A percentile compares a stretch with the other conserved stretches of the same genome.
Conservation (phyloP, 1,284 basidiomycete species). For the Irpex sp. region DNA sequence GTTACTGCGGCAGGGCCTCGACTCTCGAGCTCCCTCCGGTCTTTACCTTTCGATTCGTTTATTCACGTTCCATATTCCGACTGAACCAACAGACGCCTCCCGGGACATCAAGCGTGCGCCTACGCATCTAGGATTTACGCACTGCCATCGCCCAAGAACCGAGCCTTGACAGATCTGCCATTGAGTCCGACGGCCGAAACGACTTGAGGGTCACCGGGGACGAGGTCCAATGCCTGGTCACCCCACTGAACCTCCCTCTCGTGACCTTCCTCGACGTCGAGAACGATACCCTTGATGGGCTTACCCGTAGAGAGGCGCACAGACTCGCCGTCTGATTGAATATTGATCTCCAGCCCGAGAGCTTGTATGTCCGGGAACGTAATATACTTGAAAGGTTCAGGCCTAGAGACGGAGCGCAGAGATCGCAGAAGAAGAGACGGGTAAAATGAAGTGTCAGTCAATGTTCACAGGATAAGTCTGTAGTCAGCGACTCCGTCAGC, state of each 20-base stretch:
- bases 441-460: not conserved
- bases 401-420: conserved; percentile 41
- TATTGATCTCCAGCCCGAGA: conserved; percentile 49
- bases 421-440: not conserved
- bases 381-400: conserved; percentile 89
- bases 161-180: conserved; percentile 55
- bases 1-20: too few relatives aligned
- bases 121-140: conserved; percentile 24
- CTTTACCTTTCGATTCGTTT: too few relatives aligned
- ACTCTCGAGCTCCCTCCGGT: too few relatives aligned
- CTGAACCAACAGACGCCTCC: too few relatives aligned
- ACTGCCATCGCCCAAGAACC: conserved; percentile 71
- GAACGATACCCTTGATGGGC: conserved; percentile 81
- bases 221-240: conserved; percentile 84
- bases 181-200: conserved; percentile 60
- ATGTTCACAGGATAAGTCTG: not conserved
- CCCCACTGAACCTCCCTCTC: conserved; percentile 63
- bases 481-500: not conserved
- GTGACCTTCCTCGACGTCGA: conserved; percentile 71
- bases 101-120: not conserved
- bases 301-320: conserved; percentile 55
- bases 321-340: conserved; percentile 52
- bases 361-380: conserved; percentile 63
- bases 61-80: too few relatives aligned
- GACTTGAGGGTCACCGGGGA: conserved; percentile 75